Percentiles rank a stretch among this genome's conserved stretches.
Conservation (phyloP, 768 basidiomycete genomes). For the Dioszegia hungarica region DNA sequence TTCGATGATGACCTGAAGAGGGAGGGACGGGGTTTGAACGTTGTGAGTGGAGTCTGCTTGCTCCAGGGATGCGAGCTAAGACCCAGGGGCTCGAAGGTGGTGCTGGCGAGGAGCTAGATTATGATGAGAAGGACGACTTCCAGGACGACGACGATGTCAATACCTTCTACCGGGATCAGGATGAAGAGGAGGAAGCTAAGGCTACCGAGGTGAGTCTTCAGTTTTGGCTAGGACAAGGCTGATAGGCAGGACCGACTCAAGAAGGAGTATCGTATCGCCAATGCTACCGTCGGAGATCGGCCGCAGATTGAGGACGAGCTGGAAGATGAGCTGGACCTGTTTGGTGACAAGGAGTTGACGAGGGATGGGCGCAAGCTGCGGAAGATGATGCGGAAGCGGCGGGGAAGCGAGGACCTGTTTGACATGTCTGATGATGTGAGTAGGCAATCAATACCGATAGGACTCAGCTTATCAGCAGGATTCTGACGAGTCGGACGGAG, state of each 20-base stretch:
- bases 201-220: conserved; percentile 20
- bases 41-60: conserved; percentile 18
- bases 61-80: background rate
- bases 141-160: conserved; percentile 44
- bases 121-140: conserved; percentile 37
- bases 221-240: background rate
- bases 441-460: background rate
- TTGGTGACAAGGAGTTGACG: conserved; percentile 26
- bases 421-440: conserved; percentile 19
- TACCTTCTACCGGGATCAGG: conserved; percentile 36
- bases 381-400: conserved; percentile 32
- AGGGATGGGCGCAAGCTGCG: conserved; percentile 34
- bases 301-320: conserved; percentile 33
- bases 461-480: conserved; percentile 5
- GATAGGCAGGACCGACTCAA: conserved; percentile 28
- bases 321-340: conserved; percentile 25
- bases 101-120: conserved; percentile 40
- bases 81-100: conserved; percentile 40
- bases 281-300: conserved; percentile 37
- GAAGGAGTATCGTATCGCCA: conserved; percentile 38
- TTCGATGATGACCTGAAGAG: conserved; percentile 36
- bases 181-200: conserved; percentile 40
- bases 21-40: conserved; percentile 25
- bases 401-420: conserved; percentile 21
- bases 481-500: conserved; percentile 9